These are phyloP conservation scores for Mortierella sp. DNA, from an alignment of 371 early-diverging fungal genomes.

Conservation along the genomic window DNA sequence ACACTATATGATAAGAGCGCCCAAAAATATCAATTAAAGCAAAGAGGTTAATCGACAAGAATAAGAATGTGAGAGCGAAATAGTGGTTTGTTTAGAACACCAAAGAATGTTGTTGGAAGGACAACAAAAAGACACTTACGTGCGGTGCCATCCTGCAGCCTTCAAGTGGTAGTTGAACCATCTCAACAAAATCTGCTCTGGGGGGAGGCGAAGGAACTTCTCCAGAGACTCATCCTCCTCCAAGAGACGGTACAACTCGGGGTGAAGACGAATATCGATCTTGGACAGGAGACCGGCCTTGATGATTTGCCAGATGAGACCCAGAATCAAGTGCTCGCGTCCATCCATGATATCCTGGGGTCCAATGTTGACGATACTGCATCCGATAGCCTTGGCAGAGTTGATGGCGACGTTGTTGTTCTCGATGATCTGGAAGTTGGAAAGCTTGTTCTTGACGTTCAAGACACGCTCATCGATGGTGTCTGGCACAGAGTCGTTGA, in stretches of 20 bases:
- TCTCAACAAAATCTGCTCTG: constrained; percentile 94
- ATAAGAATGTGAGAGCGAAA: constrained; percentile 3
- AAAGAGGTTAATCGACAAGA: not conserved
- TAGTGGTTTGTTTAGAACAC: not conserved
- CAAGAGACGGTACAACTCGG: constrained; percentile 95
- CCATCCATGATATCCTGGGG: constrained; percentile 95
- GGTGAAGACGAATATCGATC: constrained; percentile 96
- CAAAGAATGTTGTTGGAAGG: not conserved
- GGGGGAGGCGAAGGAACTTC: constrained; percentile 90
- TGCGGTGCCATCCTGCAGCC: constrained; percentile 89
- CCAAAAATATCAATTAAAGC: constrained; percentile 8
- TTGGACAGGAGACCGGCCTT: constrained; percentile 95
- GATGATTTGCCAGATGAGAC: constrained; percentile 98
- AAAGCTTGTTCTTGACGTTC: constrained; percentile 85
- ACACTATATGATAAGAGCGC: constrained; percentile 65
- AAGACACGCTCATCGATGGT: constrained; percentile 98
- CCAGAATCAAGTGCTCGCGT: constrained; percentile 94
- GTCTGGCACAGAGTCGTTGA: constrained; percentile 96
- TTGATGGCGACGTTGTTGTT: constrained; percentile 98
- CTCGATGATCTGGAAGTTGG: constrained; percentile 96
- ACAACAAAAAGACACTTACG: constrained; percentile 51
- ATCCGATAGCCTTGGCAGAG: constrained; percentile 98
- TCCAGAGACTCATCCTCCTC: constrained; percentile 94
- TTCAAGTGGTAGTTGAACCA: constrained; percentile 99
- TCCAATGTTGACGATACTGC: constrained; percentile 97